Percentiles rank a stretch among this genome's conserved stretches.
Conservation (phyloP, 2,329 filamentous ascomycete genomes). For the Coleophoma cylindrospora region DNA sequence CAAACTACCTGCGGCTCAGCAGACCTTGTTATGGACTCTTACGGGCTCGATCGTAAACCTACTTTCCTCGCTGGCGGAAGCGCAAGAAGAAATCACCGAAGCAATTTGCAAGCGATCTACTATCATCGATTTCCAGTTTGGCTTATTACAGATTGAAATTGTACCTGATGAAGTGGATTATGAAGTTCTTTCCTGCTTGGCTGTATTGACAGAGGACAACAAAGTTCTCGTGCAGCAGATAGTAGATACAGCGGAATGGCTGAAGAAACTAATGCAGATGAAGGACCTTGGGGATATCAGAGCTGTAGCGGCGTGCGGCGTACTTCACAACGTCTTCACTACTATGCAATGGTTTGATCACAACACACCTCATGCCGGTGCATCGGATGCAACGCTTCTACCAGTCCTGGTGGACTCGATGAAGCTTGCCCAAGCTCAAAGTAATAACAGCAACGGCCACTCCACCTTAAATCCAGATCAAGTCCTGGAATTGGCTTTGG, state of each 20-base stretch:
- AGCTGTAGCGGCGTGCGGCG: conserved; percentile 52
- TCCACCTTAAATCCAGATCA: conserved; percentile 21
- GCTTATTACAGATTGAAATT: conserved; percentile 36
- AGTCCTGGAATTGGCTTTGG: conserved; percentile 42
- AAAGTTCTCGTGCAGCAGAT: conserved; percentile 45
- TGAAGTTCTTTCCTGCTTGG: conserved; percentile 49
- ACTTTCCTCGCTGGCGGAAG: conserved; percentile 48
- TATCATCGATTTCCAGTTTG: conserved; percentile 50
- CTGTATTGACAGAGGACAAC: conserved; percentile 57
- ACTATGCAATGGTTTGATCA: conserved; percentile 47
- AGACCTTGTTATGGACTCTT: conserved; percentile 48
- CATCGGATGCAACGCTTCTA: conserved; percentile 46
- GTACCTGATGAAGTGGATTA: conserved; percentile 33
- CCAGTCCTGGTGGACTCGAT: conserved; percentile 33
- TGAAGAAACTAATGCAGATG: conserved; percentile 43
- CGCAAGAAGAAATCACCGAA: conserved; percentile 55
- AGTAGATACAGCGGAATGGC: conserved; percentile 44
- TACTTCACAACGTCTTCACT: conserved; percentile 58
- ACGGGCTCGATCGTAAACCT: conserved; percentile 48
- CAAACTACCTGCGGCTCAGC: conserved; percentile 47
- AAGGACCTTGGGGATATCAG: conserved; percentile 41
- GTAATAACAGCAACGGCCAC: conserved; percentile 14
- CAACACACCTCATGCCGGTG: conserved; percentile 40
- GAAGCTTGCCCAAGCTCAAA: conserved; percentile 12
- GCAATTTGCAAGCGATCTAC: conserved; percentile 43